phyloP scores from a whole-genome alignment of 768 basidiomycete genomes.

The Amanita muscaria region DNA sequence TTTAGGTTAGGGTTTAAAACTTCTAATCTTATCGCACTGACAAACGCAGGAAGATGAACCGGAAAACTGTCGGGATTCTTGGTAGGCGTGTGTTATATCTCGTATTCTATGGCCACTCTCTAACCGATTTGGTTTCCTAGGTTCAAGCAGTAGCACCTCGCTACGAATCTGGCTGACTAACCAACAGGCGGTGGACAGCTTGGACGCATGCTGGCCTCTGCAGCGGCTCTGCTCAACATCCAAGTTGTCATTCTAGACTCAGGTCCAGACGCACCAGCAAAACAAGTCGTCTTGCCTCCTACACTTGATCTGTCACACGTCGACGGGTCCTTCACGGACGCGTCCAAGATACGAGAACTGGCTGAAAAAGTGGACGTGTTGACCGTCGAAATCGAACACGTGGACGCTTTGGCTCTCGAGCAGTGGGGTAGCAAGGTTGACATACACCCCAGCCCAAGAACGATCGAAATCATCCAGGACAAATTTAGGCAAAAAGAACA shows the following conservation, averaged over 20 bases:
- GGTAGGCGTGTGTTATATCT: conserved; percentile 35
- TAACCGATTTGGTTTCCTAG: background rate
- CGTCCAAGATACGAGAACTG: conserved; percentile 68
- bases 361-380: conserved; percentile 77
- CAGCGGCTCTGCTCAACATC: conserved; percentile 82
- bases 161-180: background rate
- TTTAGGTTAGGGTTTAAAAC: background rate
- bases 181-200: conserved; percentile 87
- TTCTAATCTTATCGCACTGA: conserved; percentile 2
- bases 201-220: conserved; percentile 90
- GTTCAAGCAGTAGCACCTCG: background rate
- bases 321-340: conserved; percentile 84
- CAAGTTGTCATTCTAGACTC: conserved; percentile 79
- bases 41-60: conserved; percentile 9
- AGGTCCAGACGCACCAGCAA: conserved; percentile 76
- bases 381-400: conserved; percentile 96
- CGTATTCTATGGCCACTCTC: conserved; percentile 8
- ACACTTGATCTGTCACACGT: conserved; percentile 50
- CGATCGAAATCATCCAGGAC: conserved; percentile 85
- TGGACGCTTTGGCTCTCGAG: conserved; percentile 68
- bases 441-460: conserved; percentile 75
- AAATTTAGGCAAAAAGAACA: conserved; percentile 71
- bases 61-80: conserved; percentile 42
- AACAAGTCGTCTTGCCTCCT: conserved; percentile 66
- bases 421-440: conserved; percentile 25